Evolutionary conservation across 2,329 filamentous ascomycete genomes (phyloP).

Genomic region (Arthroderma sp.): DNA sequence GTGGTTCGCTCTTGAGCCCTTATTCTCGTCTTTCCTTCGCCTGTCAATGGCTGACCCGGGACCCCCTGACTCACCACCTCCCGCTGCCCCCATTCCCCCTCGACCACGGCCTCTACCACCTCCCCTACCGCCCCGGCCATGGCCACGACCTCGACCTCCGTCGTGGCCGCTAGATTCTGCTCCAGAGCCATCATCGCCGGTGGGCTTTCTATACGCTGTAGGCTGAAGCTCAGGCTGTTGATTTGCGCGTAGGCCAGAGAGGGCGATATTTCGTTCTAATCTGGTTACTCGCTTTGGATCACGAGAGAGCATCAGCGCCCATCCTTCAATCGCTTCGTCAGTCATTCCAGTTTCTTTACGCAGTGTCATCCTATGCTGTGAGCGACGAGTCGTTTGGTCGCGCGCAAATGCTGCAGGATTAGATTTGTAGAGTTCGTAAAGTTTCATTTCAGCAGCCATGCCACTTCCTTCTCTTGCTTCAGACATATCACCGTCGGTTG

Average conservation of each 20-base stretch:
- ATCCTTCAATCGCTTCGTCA: conserved; percentile 88
- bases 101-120: conserved; percentile 42
- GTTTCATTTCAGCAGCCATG: conserved; percentile 45
- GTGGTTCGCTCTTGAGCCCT: conserved; percentile 72
- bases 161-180: conserved; percentile 22
- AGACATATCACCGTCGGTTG: conserved; percentile 44
- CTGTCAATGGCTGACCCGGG: conserved; percentile 59
- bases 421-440: conserved; percentile 61
- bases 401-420: conserved; percentile 57
- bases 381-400: conserved; percentile 56
- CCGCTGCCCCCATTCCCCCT: too few relatives aligned
- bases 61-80: conserved; percentile 45
- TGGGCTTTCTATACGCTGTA: conserved; percentile 49
- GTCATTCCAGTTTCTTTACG: conserved; percentile 74
- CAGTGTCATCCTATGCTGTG: conserved; percentile 50
- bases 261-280: conserved; percentile 58
- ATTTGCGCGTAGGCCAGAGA: conserved; percentile 37
- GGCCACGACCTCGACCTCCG: conserved; percentile 31
- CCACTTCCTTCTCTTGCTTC: conserved; percentile 30
- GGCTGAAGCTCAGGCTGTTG: conserved; percentile 51
- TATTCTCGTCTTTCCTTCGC: conserved; percentile 68
- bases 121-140: conserved; percentile 38
- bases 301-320: conserved; percentile 72
- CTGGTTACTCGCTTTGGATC: conserved; percentile 56
- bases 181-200: conserved; percentile 10